A percentile compares a stretch with the other conserved stretches of the same genome.
phyloP scores from a whole-genome alignment of 1,139 yeast genomes.

The Chernovozyma sophiae-reginae region DNA sequence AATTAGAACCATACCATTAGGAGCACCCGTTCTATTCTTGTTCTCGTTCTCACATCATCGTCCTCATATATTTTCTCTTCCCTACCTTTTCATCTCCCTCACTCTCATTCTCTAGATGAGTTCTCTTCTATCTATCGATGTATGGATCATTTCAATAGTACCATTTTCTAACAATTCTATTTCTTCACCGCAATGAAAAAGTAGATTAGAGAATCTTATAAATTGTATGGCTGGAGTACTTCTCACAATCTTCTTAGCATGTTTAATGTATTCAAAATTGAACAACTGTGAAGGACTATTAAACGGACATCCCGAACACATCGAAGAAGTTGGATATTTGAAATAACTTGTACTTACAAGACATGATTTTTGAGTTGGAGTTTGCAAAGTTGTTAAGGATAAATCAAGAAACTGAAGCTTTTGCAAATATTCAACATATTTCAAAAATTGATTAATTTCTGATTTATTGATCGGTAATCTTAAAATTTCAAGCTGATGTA shows the following conservation, averaged over 20 bases:
- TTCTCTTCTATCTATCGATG: too few species aligned
- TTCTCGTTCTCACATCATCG: too few species aligned
- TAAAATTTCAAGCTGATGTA: constrained; percentile 10
- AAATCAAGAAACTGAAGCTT: not conserved
- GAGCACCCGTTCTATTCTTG: too few species aligned
- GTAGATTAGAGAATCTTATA: not conserved
- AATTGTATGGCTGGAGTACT: constrained; percentile 1
- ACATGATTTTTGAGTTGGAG: not conserved
- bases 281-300: not conserved
- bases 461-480: constrained; percentile 1
- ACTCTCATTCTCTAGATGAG: too few species aligned
- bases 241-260: not conserved
- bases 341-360: constrained; percentile 4
- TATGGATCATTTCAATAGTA: not conserved
- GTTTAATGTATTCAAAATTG: not conserved
- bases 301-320: constrained; percentile 1
- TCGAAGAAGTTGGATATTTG: constrained; percentile 2
- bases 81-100: too few species aligned
- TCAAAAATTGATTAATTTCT: not conserved
- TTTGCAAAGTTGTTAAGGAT: not conserved
- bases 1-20: too few species aligned
- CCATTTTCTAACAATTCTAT: constrained; percentile 3
- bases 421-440: not conserved
- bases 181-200: constrained; percentile 1
- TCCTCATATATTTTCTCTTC: too few species aligned